Base-by-base conservation (phyloP, 140 eudicot genomes). In the Senecio squalidus region DNA sequence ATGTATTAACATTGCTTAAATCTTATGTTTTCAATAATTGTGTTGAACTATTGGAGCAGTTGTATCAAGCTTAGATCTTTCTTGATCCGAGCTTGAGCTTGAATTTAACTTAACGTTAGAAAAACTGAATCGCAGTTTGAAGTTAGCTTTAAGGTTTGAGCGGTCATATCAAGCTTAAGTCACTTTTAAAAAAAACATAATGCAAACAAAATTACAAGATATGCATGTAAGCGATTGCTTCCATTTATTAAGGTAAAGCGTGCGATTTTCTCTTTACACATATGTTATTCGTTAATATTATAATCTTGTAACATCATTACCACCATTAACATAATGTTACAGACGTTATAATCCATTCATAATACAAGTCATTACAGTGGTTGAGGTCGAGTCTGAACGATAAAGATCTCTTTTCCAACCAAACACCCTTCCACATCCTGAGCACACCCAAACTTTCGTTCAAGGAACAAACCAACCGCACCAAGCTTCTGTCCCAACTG, bases 341-440 rank as follows among this genome's bases (percentile, higher is more conserved):
- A 70, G 7, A 62, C 56, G 31, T 48, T 33, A 33, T 2, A 64
- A 30, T 31, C 15, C 24, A 30, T 10, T 21, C 14, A 68, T 23
- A 26, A 10, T 50, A 34, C 62, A 18, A 44, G 41, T 26, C 60
- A 6, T 71, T 67, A 85, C 41, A 63, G 53, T 17, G 98, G 98
- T 57, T 90, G 98, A 16, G 98, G 98, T 18, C 98, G 89, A 20
- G 98, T 78, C 75, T 90, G 98, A 20, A 90, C 98, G 4, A 90
- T 79, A 52, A 66, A 90, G 3, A 90, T 39, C 14, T 83, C 94
- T 49, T 83, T 75, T 52, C 98, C 98, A 25, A 90, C 98, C 62
- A 86, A 55, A 60, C 98, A 90, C 16, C 98, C 98, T 75, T 90
- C 98, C 5, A 86, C 83, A 43, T 90, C 98, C 62, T 90, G 98